Base-by-base conservation (phyloP, 2,329 filamentous ascomycete genomes). In the Diaporthe helianthi region DNA sequence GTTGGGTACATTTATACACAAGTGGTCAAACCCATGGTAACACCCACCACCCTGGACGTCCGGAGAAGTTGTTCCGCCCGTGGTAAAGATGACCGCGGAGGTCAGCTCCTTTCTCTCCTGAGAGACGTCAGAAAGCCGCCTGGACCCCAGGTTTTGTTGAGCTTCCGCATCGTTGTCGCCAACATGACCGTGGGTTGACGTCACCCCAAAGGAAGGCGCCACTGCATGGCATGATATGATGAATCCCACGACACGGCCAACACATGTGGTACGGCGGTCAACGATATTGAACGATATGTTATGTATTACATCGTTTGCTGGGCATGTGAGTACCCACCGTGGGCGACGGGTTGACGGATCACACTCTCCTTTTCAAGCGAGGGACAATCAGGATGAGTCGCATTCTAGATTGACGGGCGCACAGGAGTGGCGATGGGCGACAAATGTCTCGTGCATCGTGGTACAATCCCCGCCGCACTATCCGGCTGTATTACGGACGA, bases 181-280 rank as follows among this genome's bases (percentile, higher is more conserved):
- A 36, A 22, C 29, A 67, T 67, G 65, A 67, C 44, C 52, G 10
- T 22, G 52, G 41, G 49, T 67, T 67, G 65, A 67, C 65, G 65
- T 67, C 65, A 67, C 65, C 29, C 38, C 38, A 19, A 15, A 36
- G 29, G 49, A 54, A 54, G 63, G 36, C 46, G 36, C 24, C 49
- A 66, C 63, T 36, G 58, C 36, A 54, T n/a, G 31, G 29, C 49
- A 66, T 36, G 19, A 52, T 17, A 54, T 47, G 29, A 54, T 33
- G 49, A 10, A 19, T 36, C 8, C 58, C 19, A 24, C 22, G 41
- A 13, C 19, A n/a, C 58, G 29, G 29, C 38, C 44, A 19, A 15
- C 9, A 19, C 22, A 41, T 2, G 22, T 22, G 5, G n/a, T 41
- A 15, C 12, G 29, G 55, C 55, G 41, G 26, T 61, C 26, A 31